Evolutionary conservation across 2,329 filamentous ascomycete species (phyloP), one percentile per base, ranked within the genome.

Genomic region (Fusarium begoniae): DNA sequence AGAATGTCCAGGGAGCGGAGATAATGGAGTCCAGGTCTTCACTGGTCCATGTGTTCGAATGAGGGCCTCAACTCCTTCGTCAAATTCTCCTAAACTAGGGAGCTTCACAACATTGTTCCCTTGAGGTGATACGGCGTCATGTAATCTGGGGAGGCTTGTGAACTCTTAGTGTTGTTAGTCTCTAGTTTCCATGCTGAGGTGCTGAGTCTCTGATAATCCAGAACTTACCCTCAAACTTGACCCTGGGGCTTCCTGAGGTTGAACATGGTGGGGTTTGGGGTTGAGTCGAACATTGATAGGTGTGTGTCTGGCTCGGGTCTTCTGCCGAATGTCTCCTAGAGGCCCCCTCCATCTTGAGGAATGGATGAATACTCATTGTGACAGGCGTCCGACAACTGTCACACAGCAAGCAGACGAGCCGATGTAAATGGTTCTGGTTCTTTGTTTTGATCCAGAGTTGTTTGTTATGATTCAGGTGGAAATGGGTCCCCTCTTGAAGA

Each of bases 41-140:
- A 65, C 66, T 32, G 78, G 78, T 28, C 81, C 81, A 61, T 82
- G 75, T 22, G 75, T 77, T 56, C 80, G 76, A 26, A 79, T 80
- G 28, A 83, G 75, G 22, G 80, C 80, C 56, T 83, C 79, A n/a
- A 83, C 82, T 20, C 81, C 82, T 66, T 80, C 79, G 48, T 82
- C 82, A 54, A 84, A 84, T 64, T 83, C 82, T 43, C 79, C 78
- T 28, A 83, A 71, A 58, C 81, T 83, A 10, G 82, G 82, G 38
- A 84, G 80, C 50, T 75, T 78, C 44, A 81, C 61, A 12, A 67
- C 65, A 12, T 75, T 61, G 38, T 54, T 72, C 53, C 61, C 57
- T 38, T 55, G 57, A 75, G 75, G 65, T 28, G 72, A 70, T 56
- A 63, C 70, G 40, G 69, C 67, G 48, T 61, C 63, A 28, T 70